These are phyloP conservation scores for Diversispora epigaea DNA, from an alignment of 192 early-diverging fungal species.

Conservation along the genomic window DNA sequence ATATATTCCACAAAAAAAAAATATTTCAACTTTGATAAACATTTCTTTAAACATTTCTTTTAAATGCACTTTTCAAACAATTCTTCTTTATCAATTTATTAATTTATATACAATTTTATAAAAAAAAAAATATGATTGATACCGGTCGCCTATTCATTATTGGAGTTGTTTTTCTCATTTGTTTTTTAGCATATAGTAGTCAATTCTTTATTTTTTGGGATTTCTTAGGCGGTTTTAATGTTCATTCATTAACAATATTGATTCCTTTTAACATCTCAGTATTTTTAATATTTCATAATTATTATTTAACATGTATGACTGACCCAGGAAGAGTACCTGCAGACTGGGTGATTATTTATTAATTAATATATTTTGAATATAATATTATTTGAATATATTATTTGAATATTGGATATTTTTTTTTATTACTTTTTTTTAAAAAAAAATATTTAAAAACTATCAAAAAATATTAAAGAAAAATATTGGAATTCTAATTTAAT, in stretches of 20 bases:
- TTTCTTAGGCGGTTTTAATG: conserved; percentile 47
- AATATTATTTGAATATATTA: no score
- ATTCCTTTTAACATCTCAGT: conserved; percentile 79
- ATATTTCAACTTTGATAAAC: no score
- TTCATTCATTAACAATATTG: conserved; percentile 47
- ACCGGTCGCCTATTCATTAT: conserved; percentile 46
- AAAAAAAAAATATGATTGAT: conserved; percentile 1
- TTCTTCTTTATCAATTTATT: no score
- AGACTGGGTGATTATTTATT: conserved; percentile 42
- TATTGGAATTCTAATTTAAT: no score
- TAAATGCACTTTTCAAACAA: no score
- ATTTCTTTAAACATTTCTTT: no score
- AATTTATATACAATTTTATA: no score
- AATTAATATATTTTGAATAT: neutral
- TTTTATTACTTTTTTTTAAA: no score
- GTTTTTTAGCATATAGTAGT: conserved; percentile 60
- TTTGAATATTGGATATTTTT: no score
- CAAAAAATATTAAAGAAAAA: no score
- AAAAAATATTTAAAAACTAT: no score
- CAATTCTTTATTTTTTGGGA: conserved; percentile 66
- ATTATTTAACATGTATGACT: conserved; percentile 72
- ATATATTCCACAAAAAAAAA: no score
- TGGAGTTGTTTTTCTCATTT: conserved; percentile 57
- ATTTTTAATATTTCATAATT: conserved; percentile 82
- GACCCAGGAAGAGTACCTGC: conserved; percentile 80